These are phyloP conservation scores for Orobanche coerulescens DNA, from an alignment of 257 asterid species.

Conservation along the genomic window DNA sequence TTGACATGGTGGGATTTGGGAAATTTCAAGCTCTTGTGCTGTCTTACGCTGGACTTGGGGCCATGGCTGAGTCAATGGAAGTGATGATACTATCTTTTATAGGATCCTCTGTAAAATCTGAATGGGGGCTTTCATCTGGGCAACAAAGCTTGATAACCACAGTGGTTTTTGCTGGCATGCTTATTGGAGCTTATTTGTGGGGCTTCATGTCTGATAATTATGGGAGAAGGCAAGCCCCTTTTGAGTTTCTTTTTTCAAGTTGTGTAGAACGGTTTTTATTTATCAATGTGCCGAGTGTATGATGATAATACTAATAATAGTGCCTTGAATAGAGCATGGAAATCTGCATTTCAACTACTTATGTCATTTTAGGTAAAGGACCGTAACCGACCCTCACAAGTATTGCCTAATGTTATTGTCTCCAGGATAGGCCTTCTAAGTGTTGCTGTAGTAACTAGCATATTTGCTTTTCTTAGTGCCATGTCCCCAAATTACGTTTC, in stretches of 20 bases:
- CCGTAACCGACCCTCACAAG: not conserved
- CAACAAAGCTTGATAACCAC: conserved; percentile 62
- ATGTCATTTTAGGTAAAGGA: no score
- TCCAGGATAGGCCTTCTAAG: conserved; percentile 67
- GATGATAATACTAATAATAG: not conserved
- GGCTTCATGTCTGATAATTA: conserved; percentile 52
- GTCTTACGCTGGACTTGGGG: conserved; percentile 69
- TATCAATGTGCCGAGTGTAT: not conserved
- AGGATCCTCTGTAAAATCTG: conserved; percentile 54
- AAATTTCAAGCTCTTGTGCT: conserved; percentile 52
- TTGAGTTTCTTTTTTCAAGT: not conserved
- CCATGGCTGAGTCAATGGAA: conserved; percentile 73
- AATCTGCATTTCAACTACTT: not conserved
- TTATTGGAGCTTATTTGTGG: conserved; percentile 69
- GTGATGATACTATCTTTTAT: conserved; percentile 70
- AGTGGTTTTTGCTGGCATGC: conserved; percentile 78
- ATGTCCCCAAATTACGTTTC: conserved; percentile 53
- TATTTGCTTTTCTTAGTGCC: conserved; percentile 48
- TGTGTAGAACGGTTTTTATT: not conserved
- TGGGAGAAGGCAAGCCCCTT: conserved; percentile 61
- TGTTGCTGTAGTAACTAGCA: conserved; percentile 52
- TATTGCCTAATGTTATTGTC: not conserved
- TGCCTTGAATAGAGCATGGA: not conserved
- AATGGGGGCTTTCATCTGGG: conserved; percentile 64
- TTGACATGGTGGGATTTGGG: conserved; percentile 58